Evolutionary conservation across 805 yeast species (phyloP).

Genomic region (Cyberlindnera mississippiensis): DNA sequence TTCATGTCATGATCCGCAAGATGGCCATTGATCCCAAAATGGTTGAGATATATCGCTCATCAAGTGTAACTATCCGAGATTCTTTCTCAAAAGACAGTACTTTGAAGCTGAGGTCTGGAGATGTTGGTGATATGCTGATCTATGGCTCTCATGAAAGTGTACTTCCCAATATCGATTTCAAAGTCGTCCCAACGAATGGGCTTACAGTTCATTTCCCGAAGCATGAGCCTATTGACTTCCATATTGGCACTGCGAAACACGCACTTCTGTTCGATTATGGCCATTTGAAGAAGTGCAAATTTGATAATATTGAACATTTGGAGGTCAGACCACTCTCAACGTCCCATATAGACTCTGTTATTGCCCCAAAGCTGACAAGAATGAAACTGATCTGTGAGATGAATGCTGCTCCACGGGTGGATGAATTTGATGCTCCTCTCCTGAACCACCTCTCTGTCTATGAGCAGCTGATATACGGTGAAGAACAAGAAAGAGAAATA

Average conservation of each 20-base stretch:
- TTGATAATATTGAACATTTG: background rate
- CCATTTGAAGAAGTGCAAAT: constrained; percentile 1
- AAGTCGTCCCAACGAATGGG: background rate
- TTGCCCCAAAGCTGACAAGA: too few species aligned
- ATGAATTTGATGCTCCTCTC: too few species aligned
- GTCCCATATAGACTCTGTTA: too few species aligned
- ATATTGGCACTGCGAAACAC: constrained; percentile 3
- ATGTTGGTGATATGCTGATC: constrained; percentile 1
- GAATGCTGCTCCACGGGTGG: too few species aligned
- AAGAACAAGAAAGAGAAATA: too few species aligned
- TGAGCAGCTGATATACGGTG: too few species aligned
- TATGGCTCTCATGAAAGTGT: constrained; percentile 3
- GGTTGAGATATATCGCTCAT: constrained; percentile 7
- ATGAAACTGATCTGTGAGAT: too few species aligned
- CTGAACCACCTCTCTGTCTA: too few species aligned
- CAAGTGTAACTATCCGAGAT: background rate
- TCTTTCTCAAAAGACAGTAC: constrained; percentile 2
- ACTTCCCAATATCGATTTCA: constrained; percentile 7
- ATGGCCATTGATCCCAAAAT: constrained; percentile 12
- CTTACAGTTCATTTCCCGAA: constrained; percentile 7
- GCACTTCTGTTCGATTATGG: constrained; percentile 2
- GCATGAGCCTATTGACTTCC: constrained; percentile 5
- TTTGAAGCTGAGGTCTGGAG: background rate
- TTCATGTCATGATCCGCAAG: constrained; percentile 6
- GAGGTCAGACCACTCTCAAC: too few species aligned